Conservation (phyloP, 1,284 basidiomycete species). For the Puccinia horiana region DNA sequence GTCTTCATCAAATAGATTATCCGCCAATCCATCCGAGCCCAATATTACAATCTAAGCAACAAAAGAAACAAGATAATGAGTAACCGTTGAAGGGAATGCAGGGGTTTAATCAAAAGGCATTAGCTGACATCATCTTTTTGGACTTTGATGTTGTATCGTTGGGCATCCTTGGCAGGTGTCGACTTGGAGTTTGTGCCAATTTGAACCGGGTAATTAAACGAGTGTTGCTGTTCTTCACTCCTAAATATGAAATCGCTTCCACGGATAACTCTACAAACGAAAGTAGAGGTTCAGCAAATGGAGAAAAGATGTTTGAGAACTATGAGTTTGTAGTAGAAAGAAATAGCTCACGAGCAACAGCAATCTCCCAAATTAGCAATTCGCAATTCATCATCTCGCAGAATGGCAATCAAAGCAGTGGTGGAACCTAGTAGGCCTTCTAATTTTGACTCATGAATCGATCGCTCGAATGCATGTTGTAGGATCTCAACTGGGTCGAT, state of each 20-base stretch:
- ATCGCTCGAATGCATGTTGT: constrained; percentile 65
- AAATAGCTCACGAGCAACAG: constrained; percentile 61
- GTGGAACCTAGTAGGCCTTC: constrained; percentile 65
- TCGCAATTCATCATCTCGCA: constrained; percentile 73
- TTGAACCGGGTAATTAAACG: constrained; percentile 89
- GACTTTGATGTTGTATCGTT: constrained; percentile 73
- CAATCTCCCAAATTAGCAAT: constrained; percentile 93
- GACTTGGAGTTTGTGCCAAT: constrained; percentile 75
- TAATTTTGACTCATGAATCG: constrained; percentile 60
- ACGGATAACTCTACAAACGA: constrained; percentile 53
- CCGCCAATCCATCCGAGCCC: constrained; percentile 83
- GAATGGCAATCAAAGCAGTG: constrained; percentile 64
- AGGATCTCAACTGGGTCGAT: constrained; percentile 65
- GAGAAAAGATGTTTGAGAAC: not conserved
- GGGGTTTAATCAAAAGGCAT: not conserved
- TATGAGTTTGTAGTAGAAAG: not conserved
- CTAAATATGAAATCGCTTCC: constrained; percentile 68
- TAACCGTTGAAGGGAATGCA: not conserved
- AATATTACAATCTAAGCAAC: constrained; percentile 71
- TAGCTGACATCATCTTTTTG: constrained; percentile 68
- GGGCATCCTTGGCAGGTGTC: constrained; percentile 71
- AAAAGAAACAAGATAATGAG: not conserved
- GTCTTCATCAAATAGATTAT: constrained; percentile 94
- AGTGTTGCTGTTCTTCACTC: constrained; percentile 91
- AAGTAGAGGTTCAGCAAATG: not conserved